Base-by-base conservation (phyloP, 345 rosid genomes). In the Lepidium aucheri region DNA sequence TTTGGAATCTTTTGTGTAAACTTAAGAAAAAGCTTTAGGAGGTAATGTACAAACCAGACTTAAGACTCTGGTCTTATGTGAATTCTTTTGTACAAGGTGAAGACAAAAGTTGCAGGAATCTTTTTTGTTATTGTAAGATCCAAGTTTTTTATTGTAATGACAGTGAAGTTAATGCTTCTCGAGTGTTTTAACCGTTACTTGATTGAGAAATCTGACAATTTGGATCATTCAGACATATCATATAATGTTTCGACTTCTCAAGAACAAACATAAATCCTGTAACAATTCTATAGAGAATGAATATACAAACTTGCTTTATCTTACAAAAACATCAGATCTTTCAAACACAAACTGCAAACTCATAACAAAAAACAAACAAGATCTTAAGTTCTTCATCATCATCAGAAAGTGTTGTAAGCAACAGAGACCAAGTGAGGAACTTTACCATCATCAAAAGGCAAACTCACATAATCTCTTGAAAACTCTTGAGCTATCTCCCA, bases 391-490 rank as follows among this genome's bases (percentile, higher is more conserved):
- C 36, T 3, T 24, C 45, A 13, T 44, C 63, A 28, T 16, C 33
- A 44, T 72, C 39, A 65, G 28, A 17, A 11, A 16, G 56, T 49
- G 62, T 61, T 60, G 50, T 78, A 68, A 63, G 75, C 49, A 22
- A 75, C 71, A 63, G 77, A 84, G 49, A 86, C 83, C 63, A 85
- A 74, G 78, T 78, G 85, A 72, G 93, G 91, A 43, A 74, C 88
- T 79, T 93, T 90, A 20, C 74, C 83, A 15, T 83, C 84, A 45
- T 83, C 89, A 63, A 86, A 85, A 52, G 97, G 98, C 79, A 89
- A 80, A 35, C 91, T 82, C 3, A 83, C 83, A 41, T 86, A 87
- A 39, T 83, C 87, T 24, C 26, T 67, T 0, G 74, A 74, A 70
- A 87, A 82, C 63, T 89, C 94, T 68, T 83, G 81, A 4, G 91